Evolutionary conservation across 495 filamentous ascomycete genomes (phyloP).

Genomic region (Aspergillus panamensis): DNA sequence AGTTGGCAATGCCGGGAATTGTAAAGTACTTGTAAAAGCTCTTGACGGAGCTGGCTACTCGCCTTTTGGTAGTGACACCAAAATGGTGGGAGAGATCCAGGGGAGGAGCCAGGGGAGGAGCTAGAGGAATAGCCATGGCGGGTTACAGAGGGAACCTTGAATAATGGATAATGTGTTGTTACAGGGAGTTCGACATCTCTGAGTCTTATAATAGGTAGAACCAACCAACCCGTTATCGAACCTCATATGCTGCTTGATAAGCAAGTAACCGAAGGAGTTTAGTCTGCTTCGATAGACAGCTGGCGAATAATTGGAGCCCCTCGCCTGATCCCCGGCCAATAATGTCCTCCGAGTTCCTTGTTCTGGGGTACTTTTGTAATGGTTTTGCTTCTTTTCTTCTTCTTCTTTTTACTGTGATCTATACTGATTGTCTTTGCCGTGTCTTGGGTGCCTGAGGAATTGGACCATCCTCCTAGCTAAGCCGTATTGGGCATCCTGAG

Average conservation of each 20-base stretch:
- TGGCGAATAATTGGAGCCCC: not conserved
- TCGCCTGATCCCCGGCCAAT: not conserved
- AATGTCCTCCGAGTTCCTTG: not conserved
- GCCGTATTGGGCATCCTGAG: too few species aligned
- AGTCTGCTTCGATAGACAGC: too few species aligned
- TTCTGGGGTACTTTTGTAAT: not conserved
- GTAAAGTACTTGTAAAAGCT: constrained; percentile 78
- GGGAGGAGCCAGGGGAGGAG: constrained; percentile 44
- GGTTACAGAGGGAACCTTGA: too few species aligned
- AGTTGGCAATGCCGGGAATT: constrained; percentile 76
- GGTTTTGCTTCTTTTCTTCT: not conserved
- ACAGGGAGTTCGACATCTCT: not conserved
- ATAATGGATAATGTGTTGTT: too few species aligned
- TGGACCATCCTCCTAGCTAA: too few species aligned
- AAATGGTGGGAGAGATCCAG: constrained; percentile 78
- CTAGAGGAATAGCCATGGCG: constrained; percentile 18
- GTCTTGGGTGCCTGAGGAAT: too few species aligned
- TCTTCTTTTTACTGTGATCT: not conserved
- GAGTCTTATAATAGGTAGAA: not conserved
- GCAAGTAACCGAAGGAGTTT: constrained; percentile 9
- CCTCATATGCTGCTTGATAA: constrained; percentile 17
- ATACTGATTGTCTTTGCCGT: not conserved
- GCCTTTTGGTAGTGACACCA: constrained; percentile 61
- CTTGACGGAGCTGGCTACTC: constrained; percentile 65
- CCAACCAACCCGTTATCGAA: not conserved